phyloP scores from a whole-genome alignment of 225 moss, liverwort and hornwort species.

The Polytrichum formosum region DNA sequence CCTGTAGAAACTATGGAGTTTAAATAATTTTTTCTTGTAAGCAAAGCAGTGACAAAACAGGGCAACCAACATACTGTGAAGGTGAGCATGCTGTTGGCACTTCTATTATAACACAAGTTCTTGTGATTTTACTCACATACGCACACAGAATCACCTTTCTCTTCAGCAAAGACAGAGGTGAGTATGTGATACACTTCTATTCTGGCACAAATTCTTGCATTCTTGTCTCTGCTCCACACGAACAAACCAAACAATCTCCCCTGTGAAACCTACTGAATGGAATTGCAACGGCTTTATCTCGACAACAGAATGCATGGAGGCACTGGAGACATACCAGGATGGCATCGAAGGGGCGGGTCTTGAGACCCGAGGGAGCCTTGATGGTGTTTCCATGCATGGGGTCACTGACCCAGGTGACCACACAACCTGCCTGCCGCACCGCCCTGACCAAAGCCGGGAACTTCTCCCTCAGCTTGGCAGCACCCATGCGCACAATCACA shows the following conservation, averaged over 20 bases:
- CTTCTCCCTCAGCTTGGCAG: constrained; percentile 53
- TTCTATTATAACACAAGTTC: neutral
- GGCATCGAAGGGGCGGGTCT: constrained; percentile 85
- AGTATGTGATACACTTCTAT: neutral
- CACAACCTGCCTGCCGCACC: constrained; percentile 52
- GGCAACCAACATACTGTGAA: no score
- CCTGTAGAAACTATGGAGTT: neutral
- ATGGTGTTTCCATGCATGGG: constrained; percentile 93
- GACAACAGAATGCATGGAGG: neutral
- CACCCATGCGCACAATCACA: constrained; percentile 64
- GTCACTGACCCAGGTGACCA: constrained; percentile 89
- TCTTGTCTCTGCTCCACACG: no score
- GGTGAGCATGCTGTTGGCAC: neutral
- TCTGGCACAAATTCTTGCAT: neutral
- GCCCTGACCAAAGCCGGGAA: constrained; percentile 59
- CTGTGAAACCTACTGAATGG: neutral
- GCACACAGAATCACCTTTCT: no score
- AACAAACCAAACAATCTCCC: neutral
- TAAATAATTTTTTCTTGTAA: neutral
- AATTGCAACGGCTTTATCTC: neutral
- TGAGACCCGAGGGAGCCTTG: constrained; percentile 80
- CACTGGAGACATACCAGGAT: constrained; percentile 40
- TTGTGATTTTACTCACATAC: no score
- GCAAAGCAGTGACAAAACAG: no score
- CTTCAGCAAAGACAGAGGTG: neutral